Conservation (phyloP, 2,329 filamentous ascomycete genomes). For the Aspergillus oerlinghausenensis region DNA sequence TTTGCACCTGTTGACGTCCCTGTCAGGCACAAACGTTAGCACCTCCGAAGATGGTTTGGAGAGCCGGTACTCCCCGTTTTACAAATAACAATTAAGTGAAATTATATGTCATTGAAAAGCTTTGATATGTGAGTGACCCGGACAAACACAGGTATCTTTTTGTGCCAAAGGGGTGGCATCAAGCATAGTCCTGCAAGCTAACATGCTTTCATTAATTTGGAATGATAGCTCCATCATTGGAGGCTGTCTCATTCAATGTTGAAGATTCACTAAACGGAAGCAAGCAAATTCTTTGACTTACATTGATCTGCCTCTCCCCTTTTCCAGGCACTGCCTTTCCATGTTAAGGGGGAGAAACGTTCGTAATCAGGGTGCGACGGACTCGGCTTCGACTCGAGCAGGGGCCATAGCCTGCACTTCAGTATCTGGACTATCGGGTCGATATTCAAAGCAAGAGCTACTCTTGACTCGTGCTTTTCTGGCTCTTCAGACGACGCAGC, state of each 20-base stretch:
- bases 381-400: slow-evolving; percentile 20
- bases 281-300: slow-evolving; percentile 22
- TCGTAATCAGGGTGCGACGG: slow-evolving; percentile 26
- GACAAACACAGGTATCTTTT: neutral
- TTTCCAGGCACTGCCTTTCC: slow-evolving; percentile 38
- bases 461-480: slow-evolving; percentile 65
- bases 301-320: slow-evolving; percentile 26
- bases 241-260: neutral
- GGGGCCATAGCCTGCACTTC: slow-evolving; percentile 34
- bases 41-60: neutral
- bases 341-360: slow-evolving; percentile 30
- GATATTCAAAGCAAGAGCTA: slow-evolving; percentile 78
- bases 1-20: slow-evolving; percentile 18
- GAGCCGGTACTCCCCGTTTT: neutral
- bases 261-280: neutral
- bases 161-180: neutral
- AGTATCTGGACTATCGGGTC: slow-evolving; percentile 66
- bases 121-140: neutral
- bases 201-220: neutral
- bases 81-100: neutral
- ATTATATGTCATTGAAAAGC: neutral
- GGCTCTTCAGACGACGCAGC: slow-evolving; percentile 55
- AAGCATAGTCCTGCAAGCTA: neutral
- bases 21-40: slow-evolving; percentile 18
- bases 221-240: neutral